Evolutionary conservation across 495 filamentous ascomycete species (phyloP).

Genomic region (Corynascus novoguineensis): DNA sequence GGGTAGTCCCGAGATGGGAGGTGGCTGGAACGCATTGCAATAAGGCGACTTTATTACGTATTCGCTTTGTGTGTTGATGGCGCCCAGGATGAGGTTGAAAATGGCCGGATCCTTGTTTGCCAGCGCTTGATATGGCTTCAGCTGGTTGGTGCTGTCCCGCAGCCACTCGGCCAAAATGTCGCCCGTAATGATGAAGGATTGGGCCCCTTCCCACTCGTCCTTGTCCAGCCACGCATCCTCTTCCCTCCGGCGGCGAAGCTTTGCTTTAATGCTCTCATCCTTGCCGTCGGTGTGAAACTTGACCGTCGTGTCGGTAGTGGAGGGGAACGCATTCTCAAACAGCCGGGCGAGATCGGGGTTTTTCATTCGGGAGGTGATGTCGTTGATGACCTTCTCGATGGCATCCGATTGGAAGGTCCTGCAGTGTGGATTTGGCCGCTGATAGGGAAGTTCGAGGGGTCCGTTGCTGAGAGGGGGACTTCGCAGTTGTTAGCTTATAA

Average conservation of each 20-base stretch:
- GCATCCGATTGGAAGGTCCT: slow-evolving; percentile 80
- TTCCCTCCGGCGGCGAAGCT: slow-evolving; percentile 10
- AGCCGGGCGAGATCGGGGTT: slow-evolving; percentile 86
- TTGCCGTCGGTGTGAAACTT: slow-evolving; percentile 50
- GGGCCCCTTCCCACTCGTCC: slow-evolving; percentile 70
- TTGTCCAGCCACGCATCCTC: slow-evolving; percentile 32
- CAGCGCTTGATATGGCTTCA: slow-evolving; percentile 80
- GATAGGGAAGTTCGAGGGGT: slow-evolving; percentile 76
- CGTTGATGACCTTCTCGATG: slow-evolving; percentile 81
- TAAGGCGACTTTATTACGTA: slow-evolving; percentile 93
- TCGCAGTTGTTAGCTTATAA: slow-evolving; percentile 3
- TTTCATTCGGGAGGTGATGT: slow-evolving; percentile 71
- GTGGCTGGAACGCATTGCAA: slow-evolving; percentile 98
- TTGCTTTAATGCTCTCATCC: slow-evolving; percentile 31
- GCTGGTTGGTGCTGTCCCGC: slow-evolving; percentile 93
- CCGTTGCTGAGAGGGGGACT: slow-evolving; percentile 77
- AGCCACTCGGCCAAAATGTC: slow-evolving; percentile 99
- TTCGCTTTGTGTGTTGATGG: slow-evolving; percentile 93
- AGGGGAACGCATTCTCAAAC: slow-evolving; percentile 97
- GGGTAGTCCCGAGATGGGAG: slow-evolving; percentile 66
- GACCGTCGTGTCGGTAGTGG: slow-evolving; percentile 89
- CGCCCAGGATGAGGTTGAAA: slow-evolving; percentile 76
- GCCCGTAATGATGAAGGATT: slow-evolving; percentile 96
- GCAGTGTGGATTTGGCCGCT: slow-evolving; percentile 73
- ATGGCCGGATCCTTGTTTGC: slow-evolving; percentile 72